These are phyloP conservation scores for Coniochaeta hoffmannii DNA, from an alignment of 2,329 filamentous ascomycete species.

Conservation along the genomic window DNA sequence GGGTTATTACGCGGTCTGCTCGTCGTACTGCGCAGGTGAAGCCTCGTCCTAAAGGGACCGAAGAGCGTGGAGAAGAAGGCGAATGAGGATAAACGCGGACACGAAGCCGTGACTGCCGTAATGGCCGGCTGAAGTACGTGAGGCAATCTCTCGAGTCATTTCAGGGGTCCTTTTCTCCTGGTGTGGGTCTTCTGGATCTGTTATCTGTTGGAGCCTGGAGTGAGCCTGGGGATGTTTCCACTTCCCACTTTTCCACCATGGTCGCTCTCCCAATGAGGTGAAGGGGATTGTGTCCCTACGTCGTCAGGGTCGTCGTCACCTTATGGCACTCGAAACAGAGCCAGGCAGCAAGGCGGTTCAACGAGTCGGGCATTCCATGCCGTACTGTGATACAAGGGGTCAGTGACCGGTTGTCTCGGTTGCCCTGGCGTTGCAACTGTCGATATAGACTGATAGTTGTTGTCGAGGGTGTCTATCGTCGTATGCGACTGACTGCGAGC, in stretches of 20 bases:
- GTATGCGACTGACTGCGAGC: too few species aligned
- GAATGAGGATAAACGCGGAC: too few species aligned
- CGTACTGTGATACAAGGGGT: too few species aligned
- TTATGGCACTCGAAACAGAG: neutral
- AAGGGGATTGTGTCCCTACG: neutral
- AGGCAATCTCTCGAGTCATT: neutral
- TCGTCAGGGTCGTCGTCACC: neutral
- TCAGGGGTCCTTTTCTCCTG: neutral
- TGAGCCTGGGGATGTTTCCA: neutral
- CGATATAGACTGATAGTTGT: too few species aligned
- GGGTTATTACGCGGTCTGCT: neutral
- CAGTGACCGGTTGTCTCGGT: too few species aligned
- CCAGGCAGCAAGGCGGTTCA: neutral
- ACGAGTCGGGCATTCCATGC: too few species aligned
- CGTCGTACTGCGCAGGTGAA: neutral
- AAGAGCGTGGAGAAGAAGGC: neutral
- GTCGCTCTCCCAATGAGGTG: neutral
- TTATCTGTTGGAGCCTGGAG: neutral
- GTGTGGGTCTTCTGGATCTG: neutral
- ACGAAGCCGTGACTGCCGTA: neutral
- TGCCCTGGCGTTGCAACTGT: too few species aligned
- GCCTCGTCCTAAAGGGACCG: neutral
- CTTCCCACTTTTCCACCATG: neutral
- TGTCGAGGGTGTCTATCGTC: too few species aligned
- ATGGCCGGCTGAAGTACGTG: neutral